phyloP scores from a whole-genome alignment of 2,329 filamentous ascomycete genomes.

The Trichoderma koningiopsis region DNA sequence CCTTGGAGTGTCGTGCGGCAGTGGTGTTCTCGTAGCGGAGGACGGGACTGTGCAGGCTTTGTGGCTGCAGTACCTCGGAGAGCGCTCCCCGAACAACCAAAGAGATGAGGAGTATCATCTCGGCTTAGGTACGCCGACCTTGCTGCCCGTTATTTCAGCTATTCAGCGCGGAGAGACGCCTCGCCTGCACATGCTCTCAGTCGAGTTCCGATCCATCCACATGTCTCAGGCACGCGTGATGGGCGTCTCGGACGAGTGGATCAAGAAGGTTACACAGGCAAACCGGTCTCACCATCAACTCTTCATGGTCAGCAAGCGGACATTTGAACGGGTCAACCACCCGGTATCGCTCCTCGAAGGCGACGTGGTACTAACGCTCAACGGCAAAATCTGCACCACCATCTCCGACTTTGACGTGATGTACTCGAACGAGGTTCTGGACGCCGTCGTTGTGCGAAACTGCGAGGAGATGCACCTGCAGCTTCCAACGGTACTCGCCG shows the following conservation, averaged over 20 bases:
- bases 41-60: constrained; percentile 92
- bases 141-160: constrained; percentile 84
- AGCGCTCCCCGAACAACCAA: constrained; percentile 74
- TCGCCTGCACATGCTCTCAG: constrained; percentile 84
- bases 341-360: constrained; percentile 74
- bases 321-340: constrained; percentile 58
- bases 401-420: constrained; percentile 94
- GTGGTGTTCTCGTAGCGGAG: constrained; percentile 85
- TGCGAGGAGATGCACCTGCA: constrained; percentile 75
- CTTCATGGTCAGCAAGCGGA: constrained; percentile 96
- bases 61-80: constrained; percentile 96
- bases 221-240: constrained; percentile 97
- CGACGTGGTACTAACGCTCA: constrained; percentile 88
- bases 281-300: constrained; percentile 94
- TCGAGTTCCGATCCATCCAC: constrained; percentile 92
- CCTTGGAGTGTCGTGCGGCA: constrained; percentile 87
- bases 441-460: constrained; percentile 84
- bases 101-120: constrained; percentile 97
- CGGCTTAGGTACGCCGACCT: constrained; percentile 82
- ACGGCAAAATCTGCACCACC: constrained; percentile 88
- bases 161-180: constrained; percentile 80
- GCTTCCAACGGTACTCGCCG: constrained; percentile 82
- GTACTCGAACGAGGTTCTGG: constrained; percentile 84
- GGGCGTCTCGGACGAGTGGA: constrained; percentile 96
- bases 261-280: constrained; percentile 81